Percentiles rank a stretch among this genome's conserved stretches.
Evolutionary conservation across 768 basidiomycete species (phyloP).

Genomic region (Mycena epipterygia): DNA sequence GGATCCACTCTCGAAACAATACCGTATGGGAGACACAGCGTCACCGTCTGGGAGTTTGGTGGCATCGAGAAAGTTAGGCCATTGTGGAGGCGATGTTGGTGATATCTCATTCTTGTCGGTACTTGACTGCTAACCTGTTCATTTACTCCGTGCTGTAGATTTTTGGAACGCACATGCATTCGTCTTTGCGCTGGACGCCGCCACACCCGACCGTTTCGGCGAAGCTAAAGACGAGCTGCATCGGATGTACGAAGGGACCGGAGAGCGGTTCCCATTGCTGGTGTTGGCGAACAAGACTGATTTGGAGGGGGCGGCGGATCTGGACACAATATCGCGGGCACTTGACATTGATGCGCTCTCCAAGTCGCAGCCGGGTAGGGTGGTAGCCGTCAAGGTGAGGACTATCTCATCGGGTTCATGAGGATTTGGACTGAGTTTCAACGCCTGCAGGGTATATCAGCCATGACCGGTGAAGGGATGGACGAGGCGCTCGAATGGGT

Average conservation of each 20-base stretch:
- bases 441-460: constrained; percentile 6
- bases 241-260: neutral
- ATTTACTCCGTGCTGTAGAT: neutral
- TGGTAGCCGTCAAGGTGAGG: constrained; percentile 11
- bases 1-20: neutral
- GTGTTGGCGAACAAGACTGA: constrained; percentile 27
- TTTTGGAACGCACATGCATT: constrained; percentile 3
- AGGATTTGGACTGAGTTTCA: neutral
- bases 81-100: neutral
- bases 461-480: constrained; percentile 14
- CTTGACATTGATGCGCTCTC: neutral
- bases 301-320: neutral
- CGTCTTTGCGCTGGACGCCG: constrained; percentile 16
- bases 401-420: neutral
- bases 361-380: neutral
- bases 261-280: neutral
- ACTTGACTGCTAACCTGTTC: neutral
- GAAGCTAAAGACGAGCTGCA: constrained; percentile 13
- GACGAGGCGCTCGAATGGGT: constrained; percentile 19
- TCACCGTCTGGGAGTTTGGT: constrained; percentile 7
- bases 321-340: neutral
- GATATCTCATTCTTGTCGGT: neutral
- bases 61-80: constrained; percentile 1
- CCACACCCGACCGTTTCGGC: constrained; percentile 1
- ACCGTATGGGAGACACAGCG: neutral